These are phyloP conservation scores for Linnemannia elongata DNA, from an alignment of 192 early-diverging fungal species.

Conservation along the genomic window DNA sequence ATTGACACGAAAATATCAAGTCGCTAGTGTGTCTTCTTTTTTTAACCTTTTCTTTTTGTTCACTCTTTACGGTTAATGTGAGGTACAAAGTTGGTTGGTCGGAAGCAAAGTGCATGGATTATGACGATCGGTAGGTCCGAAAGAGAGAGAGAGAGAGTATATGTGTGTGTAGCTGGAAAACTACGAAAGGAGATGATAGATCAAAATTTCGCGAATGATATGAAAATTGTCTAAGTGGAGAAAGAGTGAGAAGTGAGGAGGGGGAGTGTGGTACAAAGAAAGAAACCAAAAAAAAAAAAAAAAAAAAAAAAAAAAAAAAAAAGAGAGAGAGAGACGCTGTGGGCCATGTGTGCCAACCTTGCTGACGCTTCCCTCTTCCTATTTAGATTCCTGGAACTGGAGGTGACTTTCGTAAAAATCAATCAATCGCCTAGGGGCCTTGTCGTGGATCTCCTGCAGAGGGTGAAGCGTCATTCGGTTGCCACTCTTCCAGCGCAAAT, in stretches of 20 bases:
- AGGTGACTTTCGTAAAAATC: conserved; percentile 64
- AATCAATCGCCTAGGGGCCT: conserved; percentile 60
- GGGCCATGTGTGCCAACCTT: neutral
- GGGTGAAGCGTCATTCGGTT: conserved; percentile 47
- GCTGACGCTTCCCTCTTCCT: neutral
- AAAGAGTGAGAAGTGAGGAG: too few relatives aligned
- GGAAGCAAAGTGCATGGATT: too few relatives aligned
- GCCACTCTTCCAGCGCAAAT: conserved; percentile 61
- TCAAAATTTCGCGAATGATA: too few relatives aligned
- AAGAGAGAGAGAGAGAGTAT: too few relatives aligned
- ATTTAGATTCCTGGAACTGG: conserved; percentile 34
- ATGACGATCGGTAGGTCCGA: too few relatives aligned
- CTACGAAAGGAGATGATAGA: too few relatives aligned
- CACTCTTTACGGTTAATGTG: too few relatives aligned
- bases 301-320: neutral
- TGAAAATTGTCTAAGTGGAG: neutral
- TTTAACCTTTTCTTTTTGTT: too few relatives aligned
- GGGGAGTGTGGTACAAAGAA: too few relatives aligned
- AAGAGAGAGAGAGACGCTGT: neutral
- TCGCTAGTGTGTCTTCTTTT: neutral
- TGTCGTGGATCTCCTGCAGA: conserved; percentile 33
- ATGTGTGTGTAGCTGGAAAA: too few relatives aligned
- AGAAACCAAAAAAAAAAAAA: too few relatives aligned
- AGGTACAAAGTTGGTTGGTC: too few relatives aligned
- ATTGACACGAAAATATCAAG: neutral